Evolutionary conservation across 345 rosid species (phyloP), one percentile per base, ranked within the genome.

Genomic region (Crucihimalaya himalaica): DNA sequence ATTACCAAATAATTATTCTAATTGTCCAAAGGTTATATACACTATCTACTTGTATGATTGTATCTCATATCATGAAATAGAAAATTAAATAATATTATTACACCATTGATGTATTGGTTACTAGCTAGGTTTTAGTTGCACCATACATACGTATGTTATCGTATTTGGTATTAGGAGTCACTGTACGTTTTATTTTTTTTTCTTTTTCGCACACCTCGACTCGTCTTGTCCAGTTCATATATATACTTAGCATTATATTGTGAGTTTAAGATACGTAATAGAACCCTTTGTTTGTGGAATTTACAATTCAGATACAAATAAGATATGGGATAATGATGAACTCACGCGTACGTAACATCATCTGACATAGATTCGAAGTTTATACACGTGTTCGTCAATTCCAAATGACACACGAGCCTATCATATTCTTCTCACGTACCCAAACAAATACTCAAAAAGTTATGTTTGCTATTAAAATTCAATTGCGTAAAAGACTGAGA

Each of bases 311-410:
- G 8, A 8, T 57, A n/a, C 2, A 23, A 23, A 23, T 23, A 20
- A 58, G 32, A 60, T 11, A 23, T 25, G 3, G 57, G 45, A 39
- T 64, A 57, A 58, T 67, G 68, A 43, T 66, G 42, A 27, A 66
- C 54, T 56, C 78, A 74, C 78, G 78, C 58, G 45, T 27, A 74
- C 78, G 73, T 50, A 34, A 65, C 62, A 46, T 56, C 62, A 47
- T 35, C 47, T 73, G 43, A 74, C 72, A 47, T 66, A 57, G 43
- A 73, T 73, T 73, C 71, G 13, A 23, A 34, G 27, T 12, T 55
- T 5, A 34, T 23, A 70, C 27, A 59, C 67, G 67, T 71, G 59
- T 72, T 40, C 9, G 1, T 20, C 53, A 15, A 9, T 15, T 51
- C 8, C 23, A 51, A 0, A 5, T 71, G 29, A 6, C 67, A 48